A percentile compares a stretch with the other conserved stretches of the same genome.
Evolutionary conservation across 208 protist species (phyloP).

Genomic region (Polymyxa betae): DNA sequence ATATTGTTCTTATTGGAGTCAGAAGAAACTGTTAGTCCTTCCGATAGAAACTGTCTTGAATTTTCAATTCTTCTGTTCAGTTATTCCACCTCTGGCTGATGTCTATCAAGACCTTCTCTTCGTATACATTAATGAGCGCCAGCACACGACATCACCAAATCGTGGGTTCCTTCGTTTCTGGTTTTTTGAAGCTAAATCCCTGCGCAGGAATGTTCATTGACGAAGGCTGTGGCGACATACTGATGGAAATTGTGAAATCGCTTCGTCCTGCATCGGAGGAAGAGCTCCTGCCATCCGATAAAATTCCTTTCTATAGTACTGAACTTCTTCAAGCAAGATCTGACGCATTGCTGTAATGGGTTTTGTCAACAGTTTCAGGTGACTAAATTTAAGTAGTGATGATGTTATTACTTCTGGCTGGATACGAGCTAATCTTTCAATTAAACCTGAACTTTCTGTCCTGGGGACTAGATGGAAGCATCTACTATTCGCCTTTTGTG

Average conservation of each 20-base stretch:
- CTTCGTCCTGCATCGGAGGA: background rate
- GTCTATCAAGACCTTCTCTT: constrained; percentile 9
- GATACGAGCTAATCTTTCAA: background rate
- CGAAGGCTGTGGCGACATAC: background rate
- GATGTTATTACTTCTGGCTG: background rate
- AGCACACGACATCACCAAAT: background rate
- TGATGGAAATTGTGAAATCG: background rate
- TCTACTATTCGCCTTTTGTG: constrained; percentile 6
- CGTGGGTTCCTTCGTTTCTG: background rate
- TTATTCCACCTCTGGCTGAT: background rate
- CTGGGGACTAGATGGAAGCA: constrained; percentile 20
- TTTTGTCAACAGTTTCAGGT: background rate
- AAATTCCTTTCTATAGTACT: background rate
- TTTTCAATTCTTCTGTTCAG: background rate
- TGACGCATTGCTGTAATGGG: background rate
- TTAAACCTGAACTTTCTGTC: background rate
- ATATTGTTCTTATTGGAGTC: background rate
- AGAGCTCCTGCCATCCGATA: background rate
- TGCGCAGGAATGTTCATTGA: background rate
- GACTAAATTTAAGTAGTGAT: background rate
- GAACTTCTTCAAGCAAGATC: background rate
- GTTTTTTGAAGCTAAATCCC: background rate
- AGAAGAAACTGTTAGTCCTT: background rate
- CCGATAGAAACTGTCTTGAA: background rate
- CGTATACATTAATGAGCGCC: constrained; percentile 45